Evolutionary conservation across 495 filamentous ascomycete genomes (phyloP).

Genomic region (Hypoxylon trugodes): DNA sequence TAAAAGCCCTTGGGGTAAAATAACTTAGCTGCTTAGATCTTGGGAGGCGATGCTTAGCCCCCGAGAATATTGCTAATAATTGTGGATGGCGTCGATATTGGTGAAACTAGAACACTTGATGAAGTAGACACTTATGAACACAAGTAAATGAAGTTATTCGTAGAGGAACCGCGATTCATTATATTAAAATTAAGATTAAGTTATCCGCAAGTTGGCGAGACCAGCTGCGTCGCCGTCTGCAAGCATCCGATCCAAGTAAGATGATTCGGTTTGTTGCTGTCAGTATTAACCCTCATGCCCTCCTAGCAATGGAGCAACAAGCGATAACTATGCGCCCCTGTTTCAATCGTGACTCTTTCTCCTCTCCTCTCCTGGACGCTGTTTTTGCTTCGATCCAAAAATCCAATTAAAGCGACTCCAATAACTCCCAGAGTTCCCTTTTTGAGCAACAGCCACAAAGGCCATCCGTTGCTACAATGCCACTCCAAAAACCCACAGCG

Average conservation of each 20-base stretch:
- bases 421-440: constrained; percentile 37
- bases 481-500: constrained; percentile 14
- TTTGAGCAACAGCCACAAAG: constrained; percentile 21
- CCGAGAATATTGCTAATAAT: not conserved
- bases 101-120: too few relatives aligned
- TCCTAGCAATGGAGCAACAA: constrained; percentile 38
- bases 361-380: constrained; percentile 23
- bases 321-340: constrained; percentile 39
- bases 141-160: constrained; percentile 1
- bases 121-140: too few relatives aligned
- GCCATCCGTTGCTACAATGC: constrained; percentile 20
- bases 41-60: not conserved
- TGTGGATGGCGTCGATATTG: too few relatives aligned
- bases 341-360: constrained; percentile 15
- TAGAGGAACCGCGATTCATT: constrained; percentile 27
- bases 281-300: constrained; percentile 35
- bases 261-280: constrained; percentile 18
- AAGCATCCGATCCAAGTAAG: constrained; percentile 26
- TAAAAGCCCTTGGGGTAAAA: constrained; percentile 2
- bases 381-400: constrained; percentile 13
- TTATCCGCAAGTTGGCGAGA: constrained; percentile 39
- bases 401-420: constrained; percentile 25
- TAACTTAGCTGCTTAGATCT: too few relatives aligned
- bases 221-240: constrained; percentile 31
- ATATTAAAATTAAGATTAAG: constrained; percentile 47